These are phyloP conservation scores for Anthracocystis walkeri DNA, from an alignment of 1,284 basidiomycete species.

Conservation along the genomic window DNA sequence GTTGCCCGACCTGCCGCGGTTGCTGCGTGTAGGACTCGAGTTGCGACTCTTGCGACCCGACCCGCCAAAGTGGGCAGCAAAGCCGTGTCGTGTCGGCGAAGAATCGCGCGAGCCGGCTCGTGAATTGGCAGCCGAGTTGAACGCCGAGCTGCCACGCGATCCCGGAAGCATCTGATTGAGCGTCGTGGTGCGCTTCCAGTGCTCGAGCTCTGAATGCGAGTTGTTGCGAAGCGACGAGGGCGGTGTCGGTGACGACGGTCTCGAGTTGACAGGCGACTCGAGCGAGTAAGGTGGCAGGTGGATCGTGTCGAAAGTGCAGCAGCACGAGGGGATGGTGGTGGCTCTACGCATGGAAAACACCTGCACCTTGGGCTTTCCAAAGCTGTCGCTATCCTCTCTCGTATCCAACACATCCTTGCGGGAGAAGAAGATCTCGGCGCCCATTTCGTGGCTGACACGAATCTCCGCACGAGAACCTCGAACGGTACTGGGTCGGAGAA, in stretches of 20 bases:
- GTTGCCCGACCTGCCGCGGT: conserved; percentile 36
- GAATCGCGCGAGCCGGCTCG: conserved; percentile 50
- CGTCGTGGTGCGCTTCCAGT: conserved; percentile 60
- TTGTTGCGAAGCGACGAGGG: conserved; percentile 36
- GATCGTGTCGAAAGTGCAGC: conserved; percentile 64
- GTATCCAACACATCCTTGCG: conserved; percentile 61
- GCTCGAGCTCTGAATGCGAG: conserved; percentile 55
- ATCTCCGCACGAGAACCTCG: conserved; percentile 65
- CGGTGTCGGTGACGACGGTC: conserved; percentile 58
- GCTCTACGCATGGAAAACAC: conserved; percentile 66
- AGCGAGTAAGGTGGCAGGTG: conserved; percentile 67
- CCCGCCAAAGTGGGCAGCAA: conserved; percentile 40
- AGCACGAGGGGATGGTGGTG: conserved; percentile 62
- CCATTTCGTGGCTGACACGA: conserved; percentile 66
- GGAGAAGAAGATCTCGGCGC: conserved; percentile 66
- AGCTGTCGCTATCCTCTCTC: conserved; percentile 58
- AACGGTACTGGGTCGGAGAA: conserved; percentile 63
- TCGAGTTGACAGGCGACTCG: conserved; percentile 57
- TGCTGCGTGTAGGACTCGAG: conserved; percentile 45
- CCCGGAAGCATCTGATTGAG: conserved; percentile 52
- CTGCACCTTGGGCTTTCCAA: conserved; percentile 65
- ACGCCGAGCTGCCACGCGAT: conserved; percentile 48
- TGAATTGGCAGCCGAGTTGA: conserved; percentile 46
- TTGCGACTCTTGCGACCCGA: conserved; percentile 52
- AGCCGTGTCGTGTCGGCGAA: conserved; percentile 58